Evolutionary conservation across 1,284 basidiomycete species (phyloP).

Genomic region (Cystobasidium pallidum): DNA sequence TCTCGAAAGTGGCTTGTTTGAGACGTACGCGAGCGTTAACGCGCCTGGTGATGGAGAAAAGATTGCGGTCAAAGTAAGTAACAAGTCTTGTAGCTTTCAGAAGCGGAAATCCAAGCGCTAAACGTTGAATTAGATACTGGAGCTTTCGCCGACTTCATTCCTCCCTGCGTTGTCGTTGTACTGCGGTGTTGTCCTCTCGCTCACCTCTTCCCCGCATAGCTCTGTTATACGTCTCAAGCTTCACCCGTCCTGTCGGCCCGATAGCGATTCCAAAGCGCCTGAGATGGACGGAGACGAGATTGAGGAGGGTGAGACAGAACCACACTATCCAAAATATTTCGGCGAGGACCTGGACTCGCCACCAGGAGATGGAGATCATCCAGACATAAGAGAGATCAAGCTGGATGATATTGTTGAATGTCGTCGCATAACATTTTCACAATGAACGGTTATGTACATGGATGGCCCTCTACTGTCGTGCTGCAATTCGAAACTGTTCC

Average conservation of each 20-base stretch:
- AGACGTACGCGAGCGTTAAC: not conserved
- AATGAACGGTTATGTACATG: not conserved
- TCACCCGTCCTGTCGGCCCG: constrained; percentile 43
- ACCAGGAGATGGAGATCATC: constrained; percentile 2
- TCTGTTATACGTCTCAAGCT: constrained; percentile 45
- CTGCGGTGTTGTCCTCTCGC: constrained; percentile 46
- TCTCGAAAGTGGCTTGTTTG: constrained; percentile 12
- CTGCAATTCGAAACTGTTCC: too few relatives aligned
- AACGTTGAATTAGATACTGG: constrained; percentile 45
- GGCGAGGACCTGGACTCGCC: constrained; percentile 45
- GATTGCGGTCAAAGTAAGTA: constrained; percentile 47
- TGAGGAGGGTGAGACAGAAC: constrained; percentile 17
- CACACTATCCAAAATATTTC: constrained; percentile 34
- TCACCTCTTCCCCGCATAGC: constrained; percentile 1
- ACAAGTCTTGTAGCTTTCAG: not conserved
- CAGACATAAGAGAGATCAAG: constrained; percentile 34
- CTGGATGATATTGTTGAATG: constrained; percentile 49
- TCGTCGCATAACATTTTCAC: constrained; percentile 5
- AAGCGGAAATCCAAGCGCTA: not conserved
- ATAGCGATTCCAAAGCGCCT: not conserved
- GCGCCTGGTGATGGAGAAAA: constrained; percentile 14
- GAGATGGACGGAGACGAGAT: constrained; percentile 13
- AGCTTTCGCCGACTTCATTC: constrained; percentile 48
- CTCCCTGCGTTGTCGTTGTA: constrained; percentile 47
- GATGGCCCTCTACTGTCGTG: too few relatives aligned